Evolutionary conservation across 306 rosid genomes (phyloP).

Genomic region (Cicer judaicum): DNA sequence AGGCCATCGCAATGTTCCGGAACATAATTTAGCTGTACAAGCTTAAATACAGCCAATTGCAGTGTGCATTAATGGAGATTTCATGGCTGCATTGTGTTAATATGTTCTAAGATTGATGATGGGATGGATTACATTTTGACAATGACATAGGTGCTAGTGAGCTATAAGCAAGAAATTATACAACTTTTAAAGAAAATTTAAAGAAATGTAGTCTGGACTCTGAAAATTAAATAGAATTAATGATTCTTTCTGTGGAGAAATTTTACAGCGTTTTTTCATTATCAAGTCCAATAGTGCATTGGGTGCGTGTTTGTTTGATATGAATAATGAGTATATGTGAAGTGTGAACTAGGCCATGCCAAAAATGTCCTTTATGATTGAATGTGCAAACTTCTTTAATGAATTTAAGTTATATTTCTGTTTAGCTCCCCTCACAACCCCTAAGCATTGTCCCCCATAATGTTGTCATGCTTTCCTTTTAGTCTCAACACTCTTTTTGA

Average conservation of each 20-base stretch:
- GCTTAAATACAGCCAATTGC: not conserved
- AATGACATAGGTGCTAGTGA: slow-evolving; percentile 16
- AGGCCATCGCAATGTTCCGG: slow-evolving; percentile 7
- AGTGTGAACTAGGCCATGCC: slow-evolving; percentile 12
- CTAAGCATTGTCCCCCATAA: not conserved
- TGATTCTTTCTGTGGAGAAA: not conserved
- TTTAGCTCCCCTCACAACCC: slow-evolving; percentile 16
- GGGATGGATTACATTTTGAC: slow-evolving; percentile 9
- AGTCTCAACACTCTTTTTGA: slow-evolving; percentile 14
- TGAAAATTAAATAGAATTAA: slow-evolving; percentile 16
- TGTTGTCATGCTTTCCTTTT: slow-evolving; percentile 21
- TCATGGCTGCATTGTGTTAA: slow-evolving; percentile 27
- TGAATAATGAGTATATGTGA: not conserved
- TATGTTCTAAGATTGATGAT: not conserved
- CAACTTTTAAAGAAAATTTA: slow-evolving; percentile 31
- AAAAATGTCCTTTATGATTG: slow-evolving; percentile 19
- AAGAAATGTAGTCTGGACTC: not conserved
- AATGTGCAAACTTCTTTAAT: slow-evolving; percentile 25
- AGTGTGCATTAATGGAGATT: slow-evolving; percentile 6
- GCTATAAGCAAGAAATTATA: slow-evolving; percentile 6
- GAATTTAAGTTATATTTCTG: slow-evolving; percentile 12
- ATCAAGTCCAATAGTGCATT: slow-evolving; percentile 5
- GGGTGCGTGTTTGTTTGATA: slow-evolving; percentile 5
- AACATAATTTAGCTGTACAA: slow-evolving; percentile 13
- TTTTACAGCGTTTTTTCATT: slow-evolving; percentile 15